phyloP scores from a whole-genome alignment of 2,329 filamentous ascomycete genomes.

The Thelonectria olida region DNA sequence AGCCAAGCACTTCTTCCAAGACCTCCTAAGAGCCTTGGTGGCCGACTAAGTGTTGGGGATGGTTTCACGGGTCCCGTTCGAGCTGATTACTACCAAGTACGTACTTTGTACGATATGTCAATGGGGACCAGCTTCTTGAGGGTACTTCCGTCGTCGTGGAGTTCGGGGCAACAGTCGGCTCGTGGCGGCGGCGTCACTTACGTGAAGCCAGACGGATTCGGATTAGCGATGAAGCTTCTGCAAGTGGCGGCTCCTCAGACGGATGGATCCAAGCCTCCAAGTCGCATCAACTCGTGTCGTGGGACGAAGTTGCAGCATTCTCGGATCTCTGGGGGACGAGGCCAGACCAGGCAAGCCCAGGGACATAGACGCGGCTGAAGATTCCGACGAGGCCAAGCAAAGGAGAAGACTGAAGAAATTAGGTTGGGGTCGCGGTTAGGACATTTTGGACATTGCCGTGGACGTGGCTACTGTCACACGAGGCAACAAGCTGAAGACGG shows the following conservation, averaged over 20 bases:
- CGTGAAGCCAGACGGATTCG: conserved; percentile 29
- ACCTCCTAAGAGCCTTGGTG: neutral
- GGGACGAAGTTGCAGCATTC: neutral
- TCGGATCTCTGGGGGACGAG: neutral
- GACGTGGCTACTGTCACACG: neutral
- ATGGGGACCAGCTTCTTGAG: neutral
- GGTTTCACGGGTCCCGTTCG: neutral
- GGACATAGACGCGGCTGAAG: neutral
- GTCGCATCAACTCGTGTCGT: conserved; percentile 15
- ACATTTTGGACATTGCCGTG: neutral
- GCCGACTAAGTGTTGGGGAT: neutral
- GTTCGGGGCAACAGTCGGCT: neutral
- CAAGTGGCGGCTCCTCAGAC: conserved; percentile 23
- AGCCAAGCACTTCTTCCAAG: neutral
- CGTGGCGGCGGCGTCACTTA: conserved; percentile 22
- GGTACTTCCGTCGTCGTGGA: neutral
- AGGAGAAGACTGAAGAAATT: neutral
- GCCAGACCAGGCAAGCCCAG: conserved; percentile 1
- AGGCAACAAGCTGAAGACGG: conserved; percentile 3
- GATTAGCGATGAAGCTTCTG: conserved; percentile 29
- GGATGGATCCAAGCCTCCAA: conserved; percentile 14
- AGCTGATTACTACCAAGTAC: too few species aligned
- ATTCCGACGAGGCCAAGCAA: conserved; percentile 5
- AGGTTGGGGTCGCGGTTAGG: neutral
- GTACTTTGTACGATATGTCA: neutral